phyloP scores from a whole-genome alignment of 169 alveolate species.

The Besnoitia besnoiti region DNA sequence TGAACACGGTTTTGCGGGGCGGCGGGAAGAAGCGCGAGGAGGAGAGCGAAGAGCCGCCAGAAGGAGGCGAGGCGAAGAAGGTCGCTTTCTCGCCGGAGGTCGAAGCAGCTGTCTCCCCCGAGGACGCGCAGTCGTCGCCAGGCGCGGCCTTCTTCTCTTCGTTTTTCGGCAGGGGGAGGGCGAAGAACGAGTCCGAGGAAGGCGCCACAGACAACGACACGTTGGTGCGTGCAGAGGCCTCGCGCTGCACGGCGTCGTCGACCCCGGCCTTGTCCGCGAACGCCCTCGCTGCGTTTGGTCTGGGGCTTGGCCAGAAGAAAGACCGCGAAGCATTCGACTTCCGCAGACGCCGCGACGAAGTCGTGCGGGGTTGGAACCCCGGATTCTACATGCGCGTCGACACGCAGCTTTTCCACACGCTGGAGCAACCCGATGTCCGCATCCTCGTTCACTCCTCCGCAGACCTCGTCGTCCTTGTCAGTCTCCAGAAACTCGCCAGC shows the following conservation, averaged over 20 bases:
- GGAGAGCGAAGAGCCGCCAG: background rate
- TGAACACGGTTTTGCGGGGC: background rate
- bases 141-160: background rate
- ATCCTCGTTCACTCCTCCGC: constrained; percentile 56
- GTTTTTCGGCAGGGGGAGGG: background rate
- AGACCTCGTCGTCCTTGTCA: constrained; percentile 42
- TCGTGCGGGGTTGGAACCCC: constrained; percentile 22
- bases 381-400: constrained; percentile 48
- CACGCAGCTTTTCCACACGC: constrained; percentile 31
- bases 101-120: no score
- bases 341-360: background rate
- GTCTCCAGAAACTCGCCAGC: constrained; percentile 38
- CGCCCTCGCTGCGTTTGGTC: no score
- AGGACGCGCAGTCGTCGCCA: no score
- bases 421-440: constrained; percentile 40
- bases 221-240: no score
- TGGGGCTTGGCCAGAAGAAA: no score
- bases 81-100: background rate
- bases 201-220: no score
- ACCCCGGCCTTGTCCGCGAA: no score
- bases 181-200: no score
- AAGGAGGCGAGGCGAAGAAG: background rate
- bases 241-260: no score
- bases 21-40: background rate
- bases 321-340: constrained; percentile 1